A percentile compares a stretch with the other conserved stretches of the same genome.
Evolutionary conservation across 805 yeast genomes (phyloP).

Genomic region (Ascoidea tarda): DNA sequence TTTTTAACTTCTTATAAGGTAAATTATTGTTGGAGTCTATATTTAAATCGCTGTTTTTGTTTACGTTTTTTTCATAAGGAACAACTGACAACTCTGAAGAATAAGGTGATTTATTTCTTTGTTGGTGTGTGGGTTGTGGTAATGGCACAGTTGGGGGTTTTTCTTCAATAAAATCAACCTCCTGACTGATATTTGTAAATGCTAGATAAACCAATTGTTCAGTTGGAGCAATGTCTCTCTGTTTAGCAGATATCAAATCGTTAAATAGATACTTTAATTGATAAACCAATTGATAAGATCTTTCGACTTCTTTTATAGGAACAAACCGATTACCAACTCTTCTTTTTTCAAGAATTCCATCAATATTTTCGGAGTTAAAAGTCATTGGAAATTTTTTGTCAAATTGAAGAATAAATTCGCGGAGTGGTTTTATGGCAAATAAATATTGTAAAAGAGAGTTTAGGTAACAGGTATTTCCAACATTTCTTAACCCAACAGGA

Average conservation of each 20-base stretch:
- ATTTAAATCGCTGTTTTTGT: no score
- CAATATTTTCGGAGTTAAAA: conserved; percentile 9
- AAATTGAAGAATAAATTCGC: conserved; percentile 50
- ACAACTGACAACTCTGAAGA: no score
- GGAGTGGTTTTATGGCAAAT: conserved; percentile 71
- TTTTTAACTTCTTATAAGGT: no score
- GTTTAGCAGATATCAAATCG: conserved; percentile 49
- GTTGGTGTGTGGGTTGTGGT: no score
- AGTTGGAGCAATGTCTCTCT: conserved; percentile 64
- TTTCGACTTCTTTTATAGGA: conserved; percentile 58
- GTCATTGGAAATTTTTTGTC: conserved; percentile 19
- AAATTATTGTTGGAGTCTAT: no score
- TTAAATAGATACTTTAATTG: conserved; percentile 56
- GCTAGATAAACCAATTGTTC: conserved; percentile 82
- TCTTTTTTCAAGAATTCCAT: conserved; percentile 27
- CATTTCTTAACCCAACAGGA: conserved; percentile 90
- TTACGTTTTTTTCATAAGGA: no score
- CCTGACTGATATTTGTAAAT: conserved; percentile 56
- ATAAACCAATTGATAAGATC: conserved; percentile 72
- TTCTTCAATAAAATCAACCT: conserved; percentile 33
- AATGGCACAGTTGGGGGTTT: conserved; percentile 14
- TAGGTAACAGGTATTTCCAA: conserved; percentile 91
- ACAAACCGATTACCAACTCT: conserved; percentile 83
- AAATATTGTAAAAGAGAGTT: conserved; percentile 85
- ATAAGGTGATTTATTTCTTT: no score